Evolutionary conservation across 2,329 filamentous ascomycete genomes (phyloP).

Genomic region (Stenocarpella maydis): DNA sequence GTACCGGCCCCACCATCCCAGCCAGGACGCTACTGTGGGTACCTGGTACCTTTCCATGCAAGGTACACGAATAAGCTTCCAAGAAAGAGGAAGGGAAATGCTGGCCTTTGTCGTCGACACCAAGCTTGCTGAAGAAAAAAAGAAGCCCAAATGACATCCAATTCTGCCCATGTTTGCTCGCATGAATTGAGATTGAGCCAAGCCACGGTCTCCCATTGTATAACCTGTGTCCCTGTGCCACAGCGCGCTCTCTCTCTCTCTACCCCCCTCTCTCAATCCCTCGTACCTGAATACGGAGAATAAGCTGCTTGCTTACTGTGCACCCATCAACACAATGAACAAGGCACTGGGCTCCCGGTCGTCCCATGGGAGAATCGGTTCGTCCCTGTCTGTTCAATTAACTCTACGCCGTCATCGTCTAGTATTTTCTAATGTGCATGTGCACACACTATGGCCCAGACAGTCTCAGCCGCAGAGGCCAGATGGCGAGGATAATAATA

Average conservation of each 20-base stretch:
- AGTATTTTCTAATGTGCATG: neutral
- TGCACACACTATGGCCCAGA: neutral
- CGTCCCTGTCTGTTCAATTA: neutral
- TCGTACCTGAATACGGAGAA: constrained; percentile 24
- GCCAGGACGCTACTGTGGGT: neutral
- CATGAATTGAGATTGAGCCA: constrained; percentile 11
- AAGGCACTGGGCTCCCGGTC: neutral
- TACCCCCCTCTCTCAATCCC: neutral
- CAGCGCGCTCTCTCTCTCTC: too few relatives aligned
- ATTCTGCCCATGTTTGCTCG: neutral
- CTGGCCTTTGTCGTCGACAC: neutral
- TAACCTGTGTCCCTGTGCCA: too few relatives aligned
- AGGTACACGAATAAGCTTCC: constrained; percentile 27
- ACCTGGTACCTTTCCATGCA: constrained; percentile 22
- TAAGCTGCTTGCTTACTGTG: constrained; percentile 4
- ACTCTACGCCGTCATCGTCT: constrained; percentile 16
- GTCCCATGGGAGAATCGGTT: neutral
- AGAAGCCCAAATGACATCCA: constrained; percentile 12
- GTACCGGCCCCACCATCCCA: neutral
- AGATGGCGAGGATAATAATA: constrained; percentile 26
- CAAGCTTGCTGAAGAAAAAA: neutral
- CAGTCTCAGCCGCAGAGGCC: constrained; percentile 15
- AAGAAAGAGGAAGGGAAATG: neutral
- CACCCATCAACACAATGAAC: neutral
- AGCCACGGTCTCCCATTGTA: constrained; percentile 14